A percentile compares a stretch with the other conserved stretches of the same genome.
These are phyloP conservation scores for Saccharomycopsis malanga DNA, from an alignment of 805 yeast genomes.

Conservation along the genomic window DNA sequence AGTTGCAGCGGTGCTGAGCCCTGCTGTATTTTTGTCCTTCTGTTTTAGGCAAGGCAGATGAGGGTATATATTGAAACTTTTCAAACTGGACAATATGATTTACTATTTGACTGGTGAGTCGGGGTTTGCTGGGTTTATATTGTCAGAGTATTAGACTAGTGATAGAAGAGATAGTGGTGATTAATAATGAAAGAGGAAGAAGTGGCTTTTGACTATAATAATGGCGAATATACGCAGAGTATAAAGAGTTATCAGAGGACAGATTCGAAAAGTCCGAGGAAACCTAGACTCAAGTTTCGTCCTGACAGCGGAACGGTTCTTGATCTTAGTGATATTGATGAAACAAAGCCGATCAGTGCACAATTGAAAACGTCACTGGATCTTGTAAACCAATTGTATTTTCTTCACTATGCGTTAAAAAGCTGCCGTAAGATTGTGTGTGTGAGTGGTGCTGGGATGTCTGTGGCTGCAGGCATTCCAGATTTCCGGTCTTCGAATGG, in stretches of 20 bases:
- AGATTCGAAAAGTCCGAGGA: conserved; percentile 25
- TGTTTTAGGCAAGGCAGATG: too few relatives aligned
- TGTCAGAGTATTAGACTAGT: neutral
- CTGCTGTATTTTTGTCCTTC: too few relatives aligned
- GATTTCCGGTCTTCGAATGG: conserved; percentile 79
- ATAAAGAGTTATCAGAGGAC: neutral
- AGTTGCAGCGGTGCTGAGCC: too few relatives aligned
- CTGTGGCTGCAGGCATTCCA: conserved; percentile 88
- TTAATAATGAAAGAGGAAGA: too few relatives aligned
- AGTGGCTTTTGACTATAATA: neutral
- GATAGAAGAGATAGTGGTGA: too few relatives aligned
- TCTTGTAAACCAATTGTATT: conserved; percentile 30
- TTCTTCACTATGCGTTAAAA: conserved; percentile 44
- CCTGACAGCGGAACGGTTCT: conserved; percentile 42
- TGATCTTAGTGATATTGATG: conserved; percentile 27
- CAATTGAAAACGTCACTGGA: conserved; percentile 31
- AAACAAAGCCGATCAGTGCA: conserved; percentile 25
- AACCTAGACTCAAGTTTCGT: conserved; percentile 40
- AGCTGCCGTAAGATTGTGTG: conserved; percentile 55
- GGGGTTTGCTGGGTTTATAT: neutral
- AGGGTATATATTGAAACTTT: too few relatives aligned
- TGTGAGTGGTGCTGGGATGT: conserved; percentile 85
- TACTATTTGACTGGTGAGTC: neutral
- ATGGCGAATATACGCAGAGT: neutral
- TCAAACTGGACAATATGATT: neutral